Percentiles rank a stretch among this genome's conserved stretches.
These are phyloP conservation scores for Lagenaria siceraria DNA, from an alignment of 306 rosid genomes.

Conservation along the genomic window DNA sequence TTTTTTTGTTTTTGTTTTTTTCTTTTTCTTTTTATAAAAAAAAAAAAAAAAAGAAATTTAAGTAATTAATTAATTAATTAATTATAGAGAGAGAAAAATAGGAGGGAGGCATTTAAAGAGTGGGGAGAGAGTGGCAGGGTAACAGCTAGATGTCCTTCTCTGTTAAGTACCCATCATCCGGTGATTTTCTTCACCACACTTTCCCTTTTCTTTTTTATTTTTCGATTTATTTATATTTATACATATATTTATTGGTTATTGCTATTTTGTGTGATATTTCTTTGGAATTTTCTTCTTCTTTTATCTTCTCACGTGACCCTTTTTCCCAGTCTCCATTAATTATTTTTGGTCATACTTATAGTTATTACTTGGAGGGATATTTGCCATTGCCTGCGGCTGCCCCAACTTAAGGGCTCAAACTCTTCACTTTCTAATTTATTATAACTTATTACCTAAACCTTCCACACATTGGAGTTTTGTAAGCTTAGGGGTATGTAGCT, in stretches of 20 bases:
- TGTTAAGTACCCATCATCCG: conserved; percentile 35
- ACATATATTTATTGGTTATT: background rate
- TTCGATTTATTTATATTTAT: background rate
- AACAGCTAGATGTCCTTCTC: conserved; percentile 28
- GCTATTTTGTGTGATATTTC: background rate
- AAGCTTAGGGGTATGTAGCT: background rate
- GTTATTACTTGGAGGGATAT: background rate
- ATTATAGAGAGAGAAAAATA: background rate
- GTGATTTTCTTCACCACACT: conserved; percentile 20
- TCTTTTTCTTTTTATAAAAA: too few species aligned
- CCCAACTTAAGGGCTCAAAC: background rate
- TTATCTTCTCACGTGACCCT: background rate
- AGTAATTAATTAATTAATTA: too few species aligned
- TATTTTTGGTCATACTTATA: background rate
- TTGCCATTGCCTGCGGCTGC: background rate
- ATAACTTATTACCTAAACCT: background rate
- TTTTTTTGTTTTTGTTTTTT: too few species aligned
- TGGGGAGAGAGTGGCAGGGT: conserved; percentile 4
- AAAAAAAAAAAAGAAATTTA: too few species aligned
- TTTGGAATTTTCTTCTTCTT: background rate
- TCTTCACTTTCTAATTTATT: background rate
- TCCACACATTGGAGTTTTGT: background rate
- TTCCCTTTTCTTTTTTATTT: background rate
- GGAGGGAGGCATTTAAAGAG: background rate
- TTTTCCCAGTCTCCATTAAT: background rate